These are phyloP conservation scores for Adansonia madagascariensis DNA, from an alignment of 441 rosid species.

Conservation along the genomic window DNA sequence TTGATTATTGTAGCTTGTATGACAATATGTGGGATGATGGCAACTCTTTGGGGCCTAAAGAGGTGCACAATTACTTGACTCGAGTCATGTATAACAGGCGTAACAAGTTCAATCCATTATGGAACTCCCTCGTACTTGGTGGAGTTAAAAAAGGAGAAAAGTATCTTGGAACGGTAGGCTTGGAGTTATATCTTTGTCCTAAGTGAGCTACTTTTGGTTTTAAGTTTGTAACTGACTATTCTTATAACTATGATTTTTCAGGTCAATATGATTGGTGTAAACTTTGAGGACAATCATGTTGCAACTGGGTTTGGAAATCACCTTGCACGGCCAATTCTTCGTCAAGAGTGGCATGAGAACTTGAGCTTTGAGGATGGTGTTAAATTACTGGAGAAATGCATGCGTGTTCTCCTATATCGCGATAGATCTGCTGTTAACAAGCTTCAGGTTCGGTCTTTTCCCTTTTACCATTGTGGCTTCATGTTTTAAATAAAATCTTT, in stretches of 20 bases:
- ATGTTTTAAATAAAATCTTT: neutral
- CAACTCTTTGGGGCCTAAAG: slow-evolving; percentile 98
- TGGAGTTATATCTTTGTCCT: slow-evolving; percentile 12
- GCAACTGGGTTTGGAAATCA: slow-evolving; percentile 99
- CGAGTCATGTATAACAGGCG: slow-evolving; percentile 95
- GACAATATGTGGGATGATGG: slow-evolving; percentile 99
- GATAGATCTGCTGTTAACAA: slow-evolving; percentile 95
- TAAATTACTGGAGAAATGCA: slow-evolving; percentile 89
- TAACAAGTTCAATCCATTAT: slow-evolving; percentile 91
- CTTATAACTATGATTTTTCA: slow-evolving; percentile 33
- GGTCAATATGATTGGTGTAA: slow-evolving; percentile 95
- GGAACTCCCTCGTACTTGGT: slow-evolving; percentile 98
- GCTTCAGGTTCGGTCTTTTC: slow-evolving; percentile 73
- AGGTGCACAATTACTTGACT: slow-evolving; percentile 93
- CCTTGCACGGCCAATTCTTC: slow-evolving; percentile 92
- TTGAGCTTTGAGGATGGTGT: slow-evolving; percentile 93
- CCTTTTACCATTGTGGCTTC: neutral
- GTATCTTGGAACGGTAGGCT: slow-evolving; percentile 86
- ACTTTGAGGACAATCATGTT: slow-evolving; percentile 86
- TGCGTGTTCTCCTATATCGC: slow-evolving; percentile 96
- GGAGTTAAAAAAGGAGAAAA: slow-evolving; percentile 94
- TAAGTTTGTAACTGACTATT: neutral
- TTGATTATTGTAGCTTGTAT: slow-evolving; percentile 62
- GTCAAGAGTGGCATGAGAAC: slow-evolving; percentile 95
- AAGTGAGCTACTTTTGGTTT: neutral